A percentile compares a stretch with the other conserved stretches of the same genome.
Evolutionary conservation across 441 rosid genomes (phyloP).

Genomic region (Populus hybrid): DNA sequence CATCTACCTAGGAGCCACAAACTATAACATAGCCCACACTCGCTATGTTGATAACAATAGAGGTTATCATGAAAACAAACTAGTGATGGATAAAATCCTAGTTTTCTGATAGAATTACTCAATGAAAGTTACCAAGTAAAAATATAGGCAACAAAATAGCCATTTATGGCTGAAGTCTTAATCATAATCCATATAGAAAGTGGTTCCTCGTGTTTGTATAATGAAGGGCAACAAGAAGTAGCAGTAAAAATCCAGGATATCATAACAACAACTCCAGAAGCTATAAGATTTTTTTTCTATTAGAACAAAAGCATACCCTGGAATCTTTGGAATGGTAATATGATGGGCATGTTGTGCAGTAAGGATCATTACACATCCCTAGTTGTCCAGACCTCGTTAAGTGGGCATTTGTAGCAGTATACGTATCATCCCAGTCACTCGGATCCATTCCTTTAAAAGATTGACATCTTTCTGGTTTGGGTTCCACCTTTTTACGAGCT

Average conservation of each 20-base stretch:
- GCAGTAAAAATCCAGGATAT: not conserved
- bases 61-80: too few relatives aligned
- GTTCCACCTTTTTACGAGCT: constrained; percentile 23
- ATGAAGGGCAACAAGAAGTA: not conserved
- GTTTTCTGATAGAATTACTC: too few relatives aligned
- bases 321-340: constrained; percentile 42
- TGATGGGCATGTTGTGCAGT: constrained; percentile 87
- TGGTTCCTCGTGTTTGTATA: not conserved
- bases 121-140: not conserved
- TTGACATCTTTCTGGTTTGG: constrained; percentile 43
- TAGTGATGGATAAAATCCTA: too few relatives aligned
- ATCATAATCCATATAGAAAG: not conserved
- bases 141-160: too few relatives aligned
- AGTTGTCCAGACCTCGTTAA: constrained; percentile 72
- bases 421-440: constrained; percentile 36
- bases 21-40: too few relatives aligned
- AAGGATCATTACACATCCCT: constrained; percentile 91
- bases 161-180: not conserved
- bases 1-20: too few relatives aligned
- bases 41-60: too few relatives aligned
- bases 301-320: not conserved
- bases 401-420: constrained; percentile 55
- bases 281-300: too few relatives aligned
- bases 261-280: not conserved
- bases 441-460: constrained; percentile 45